A percentile compares a stretch with the other conserved stretches of the same genome.
phyloP scores from a whole-genome alignment of 331 rosid species.

The Rhamnella rubrinervis region DNA sequence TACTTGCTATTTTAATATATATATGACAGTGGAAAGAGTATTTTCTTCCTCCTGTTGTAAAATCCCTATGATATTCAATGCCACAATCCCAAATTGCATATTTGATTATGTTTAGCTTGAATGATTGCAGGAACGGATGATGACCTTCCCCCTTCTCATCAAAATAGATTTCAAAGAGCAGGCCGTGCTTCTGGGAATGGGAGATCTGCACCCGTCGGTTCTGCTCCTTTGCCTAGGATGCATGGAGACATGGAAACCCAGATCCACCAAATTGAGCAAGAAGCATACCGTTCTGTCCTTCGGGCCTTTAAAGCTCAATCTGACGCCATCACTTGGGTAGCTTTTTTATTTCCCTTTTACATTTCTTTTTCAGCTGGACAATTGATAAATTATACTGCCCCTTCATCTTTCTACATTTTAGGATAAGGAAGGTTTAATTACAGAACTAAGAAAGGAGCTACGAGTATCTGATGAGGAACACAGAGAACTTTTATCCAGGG shows the following conservation, averaged over 20 bases:
- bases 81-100: background rate
- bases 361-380: background rate
- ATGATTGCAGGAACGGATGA: slow-evolving; percentile 37
- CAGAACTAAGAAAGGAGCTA: slow-evolving; percentile 56
- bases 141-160: slow-evolving; percentile 45
- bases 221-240: slow-evolving; percentile 35
- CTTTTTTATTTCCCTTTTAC: slow-evolving; percentile 16
- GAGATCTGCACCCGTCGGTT: slow-evolving; percentile 28
- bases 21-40: background rate
- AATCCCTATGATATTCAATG: background rate
- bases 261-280: slow-evolving; percentile 46
- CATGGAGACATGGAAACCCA: slow-evolving; percentile 46
- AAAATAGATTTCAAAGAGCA: slow-evolving; percentile 38
- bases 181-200: slow-evolving; percentile 46
- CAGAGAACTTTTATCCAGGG: slow-evolving; percentile 52
- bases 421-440: slow-evolving; percentile 59
- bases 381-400: background rate
- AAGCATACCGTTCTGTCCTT: slow-evolving; percentile 40
- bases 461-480: slow-evolving; percentile 57
- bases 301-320: slow-evolving; percentile 47
- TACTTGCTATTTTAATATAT: too few species aligned
- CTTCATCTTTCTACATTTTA: slow-evolving; percentile 14
- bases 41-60: background rate
- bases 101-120: background rate
- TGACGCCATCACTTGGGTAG: slow-evolving; percentile 58